Base-by-base conservation (phyloP, 129 eudicot species). In the Heracleum sosnowskyi region DNA sequence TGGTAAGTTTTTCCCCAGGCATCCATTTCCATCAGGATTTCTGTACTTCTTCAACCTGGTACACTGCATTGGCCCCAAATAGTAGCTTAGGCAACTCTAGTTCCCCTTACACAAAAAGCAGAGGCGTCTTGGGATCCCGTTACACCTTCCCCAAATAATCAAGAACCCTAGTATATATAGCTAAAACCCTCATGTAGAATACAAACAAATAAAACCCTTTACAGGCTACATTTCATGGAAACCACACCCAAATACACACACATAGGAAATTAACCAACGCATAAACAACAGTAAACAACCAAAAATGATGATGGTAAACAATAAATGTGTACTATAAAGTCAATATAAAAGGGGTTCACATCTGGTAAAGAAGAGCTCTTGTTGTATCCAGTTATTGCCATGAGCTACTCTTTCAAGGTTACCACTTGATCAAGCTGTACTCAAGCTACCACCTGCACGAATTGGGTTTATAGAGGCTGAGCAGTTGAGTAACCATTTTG, bases 41-140 rank as follows among this genome's bases (percentile, higher is more conserved):
- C 63, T 82, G 88, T 7, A 91, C 90, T 83, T 90, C 96, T 78
- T 92, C 97, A 7, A 87, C 80, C 76, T 76, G 85, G 35, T 90
- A 95, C 79, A 47, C 63, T 4, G 96, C 99, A 77, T 89, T 90
- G 81, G 78, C 81, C 36, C 97, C 94, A 81, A 85, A 95, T 92
- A 62, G 87, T 83, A 37, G 97, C 94, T 81, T 95, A 37, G 40
- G 40, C 40, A 37, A 3, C 40, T 37, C 5, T 5, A 37, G 40
- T 37, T 37, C 40, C 7, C 40, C 4, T 37, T 37, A 37, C 40
- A 37, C 40, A 77, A 66, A 62, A 40, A 40, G 84, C 84, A n/a
- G 82, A 75, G 46, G 57, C 0, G 22, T 73, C 84, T 80, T 74
- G 86, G 24, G 84, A 78, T 82, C 46, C 91, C 87, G 77, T 83